Evolutionary conservation across 345 rosid species (phyloP).

Genomic region (Luvunga scandens): DNA sequence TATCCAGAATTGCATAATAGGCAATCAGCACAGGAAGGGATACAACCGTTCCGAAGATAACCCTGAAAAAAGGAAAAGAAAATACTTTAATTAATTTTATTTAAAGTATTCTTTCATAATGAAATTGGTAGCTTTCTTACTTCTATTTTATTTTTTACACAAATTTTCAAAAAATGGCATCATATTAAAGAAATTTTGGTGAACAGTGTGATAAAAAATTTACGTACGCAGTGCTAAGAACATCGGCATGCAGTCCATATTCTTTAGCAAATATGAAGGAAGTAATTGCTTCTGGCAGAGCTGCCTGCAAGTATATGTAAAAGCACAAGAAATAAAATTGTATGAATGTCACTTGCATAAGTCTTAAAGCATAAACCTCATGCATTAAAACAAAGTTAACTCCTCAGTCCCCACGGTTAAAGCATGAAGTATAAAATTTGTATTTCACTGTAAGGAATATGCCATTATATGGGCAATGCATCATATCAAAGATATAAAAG

Average conservation of each 20-base stretch:
- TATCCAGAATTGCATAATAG: constrained; percentile 55
- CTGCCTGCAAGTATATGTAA: constrained; percentile 45
- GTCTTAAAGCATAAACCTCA: neutral
- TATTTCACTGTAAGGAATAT: no score
- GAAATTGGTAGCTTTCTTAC: neutral
- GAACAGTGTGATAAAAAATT: no score
- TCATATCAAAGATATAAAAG: no score
- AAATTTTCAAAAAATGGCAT: no score
- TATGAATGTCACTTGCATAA: neutral
- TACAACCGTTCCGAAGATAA: constrained; percentile 67
- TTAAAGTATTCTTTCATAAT: no score
- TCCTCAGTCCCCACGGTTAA: neutral
- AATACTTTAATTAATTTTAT: no score
- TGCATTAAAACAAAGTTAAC: neutral
- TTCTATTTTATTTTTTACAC: no score
- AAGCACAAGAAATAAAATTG: no score
- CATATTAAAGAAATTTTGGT: no score
- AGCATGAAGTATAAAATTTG: no score
- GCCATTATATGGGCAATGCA: no score
- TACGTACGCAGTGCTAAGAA: constrained; percentile 82
- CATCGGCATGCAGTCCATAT: constrained; percentile 70
- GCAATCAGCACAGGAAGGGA: constrained; percentile 62
- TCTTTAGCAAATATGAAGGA: constrained; percentile 77
- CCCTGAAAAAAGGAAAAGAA: constrained; percentile 40
- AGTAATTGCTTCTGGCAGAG: constrained; percentile 75